Conservation (phyloP, 805 yeast genomes). For the Lachancea sp. region DNA sequence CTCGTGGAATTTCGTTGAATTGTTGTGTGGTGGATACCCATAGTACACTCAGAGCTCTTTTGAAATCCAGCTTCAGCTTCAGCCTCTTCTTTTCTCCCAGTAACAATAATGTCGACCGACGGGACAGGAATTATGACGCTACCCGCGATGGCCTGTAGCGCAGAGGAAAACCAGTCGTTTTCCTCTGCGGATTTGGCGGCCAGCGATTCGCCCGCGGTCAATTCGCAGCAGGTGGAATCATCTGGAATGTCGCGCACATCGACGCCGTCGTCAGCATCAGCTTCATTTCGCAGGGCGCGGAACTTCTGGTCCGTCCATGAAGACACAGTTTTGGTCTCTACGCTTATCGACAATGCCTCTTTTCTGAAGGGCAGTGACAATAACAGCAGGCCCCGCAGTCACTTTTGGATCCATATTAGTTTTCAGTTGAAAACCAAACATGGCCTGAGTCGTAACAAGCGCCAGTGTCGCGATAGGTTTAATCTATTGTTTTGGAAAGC, state of each 20-base stretch:
- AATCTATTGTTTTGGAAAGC: conserved; percentile 10
- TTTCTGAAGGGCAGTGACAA: conserved; percentile 2
- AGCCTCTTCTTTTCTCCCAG: too few relatives aligned
- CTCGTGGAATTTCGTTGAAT: not conserved
- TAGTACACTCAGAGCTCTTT: too few relatives aligned
- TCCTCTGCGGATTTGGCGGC: not conserved
- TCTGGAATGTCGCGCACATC: not conserved
- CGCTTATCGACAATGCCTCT: conserved; percentile 5
- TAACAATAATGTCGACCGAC: not conserved
- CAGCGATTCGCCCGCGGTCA: not conserved
- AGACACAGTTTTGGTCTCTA: conserved; percentile 5
- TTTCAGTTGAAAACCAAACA: conserved; percentile 2
- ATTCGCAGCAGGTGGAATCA: not conserved
- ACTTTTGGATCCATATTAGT: conserved; percentile 9
- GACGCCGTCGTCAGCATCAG: not conserved
- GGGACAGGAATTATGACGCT: conserved; percentile 8
- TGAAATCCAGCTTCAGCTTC: too few relatives aligned
- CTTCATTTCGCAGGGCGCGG: conserved; percentile 4
- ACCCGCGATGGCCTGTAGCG: conserved; percentile 9
- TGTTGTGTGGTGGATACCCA: too few relatives aligned
- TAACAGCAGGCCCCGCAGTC: conserved; percentile 6
- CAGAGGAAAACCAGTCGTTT: not conserved
- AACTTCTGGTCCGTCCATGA: conserved; percentile 9
- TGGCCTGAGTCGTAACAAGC: conserved; percentile 6
- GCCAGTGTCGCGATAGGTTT: conserved; percentile 11